Evolutionary conservation across 2,329 filamentous ascomycete genomes (phyloP), one percentile per base, ranked within the genome.

Genomic region (Neoarthrinium moseri): DNA sequence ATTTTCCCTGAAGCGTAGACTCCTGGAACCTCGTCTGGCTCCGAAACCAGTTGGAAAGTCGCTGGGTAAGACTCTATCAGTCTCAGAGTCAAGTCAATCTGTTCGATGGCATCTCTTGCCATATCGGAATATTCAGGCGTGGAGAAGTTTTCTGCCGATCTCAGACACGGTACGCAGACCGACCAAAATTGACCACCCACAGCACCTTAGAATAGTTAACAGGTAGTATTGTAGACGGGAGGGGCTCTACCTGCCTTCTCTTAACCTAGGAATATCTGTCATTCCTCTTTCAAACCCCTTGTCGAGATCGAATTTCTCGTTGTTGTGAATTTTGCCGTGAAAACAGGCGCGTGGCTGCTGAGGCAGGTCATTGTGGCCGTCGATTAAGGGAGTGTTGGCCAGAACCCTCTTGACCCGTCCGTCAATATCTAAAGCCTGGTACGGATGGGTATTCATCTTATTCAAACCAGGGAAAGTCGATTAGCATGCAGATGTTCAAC

Each of bases 341-440:
- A 60, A 61, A 30, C 48, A 55, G 17, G 51, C 55, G 13, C 54
- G 44, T 3, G 55, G 52, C 18, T 56, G 56, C 15, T 62, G 59
- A 0, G 64, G 62, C 0, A 65, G 54, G 30, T 67, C 64, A 45
- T 65, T 66, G 39, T 67, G 64, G 3, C 64, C 63, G 44, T 67
- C 64, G 18, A 64, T 61, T n/a, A 66, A 26, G n/a, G 38, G 38
- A 5, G 38, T 41, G n/a, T 17, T 29, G 11, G 38, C 38, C 4
- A 41, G 15, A 7, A 41, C 23, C 20, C 38, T 17, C 18, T 41
- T 41, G 38, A 41, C 38, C 11, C 38, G 23, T 15, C 30, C 38
- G 23, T 41, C 38, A 41, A 41, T 41, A 12, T 41, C 24, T 8
- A 41, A 23, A 11, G 12, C 22, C 15, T 41, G 38, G 17, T 41